Conservation (phyloP, 768 basidiomycete genomes). For the Auriscalpium orientale region DNA sequence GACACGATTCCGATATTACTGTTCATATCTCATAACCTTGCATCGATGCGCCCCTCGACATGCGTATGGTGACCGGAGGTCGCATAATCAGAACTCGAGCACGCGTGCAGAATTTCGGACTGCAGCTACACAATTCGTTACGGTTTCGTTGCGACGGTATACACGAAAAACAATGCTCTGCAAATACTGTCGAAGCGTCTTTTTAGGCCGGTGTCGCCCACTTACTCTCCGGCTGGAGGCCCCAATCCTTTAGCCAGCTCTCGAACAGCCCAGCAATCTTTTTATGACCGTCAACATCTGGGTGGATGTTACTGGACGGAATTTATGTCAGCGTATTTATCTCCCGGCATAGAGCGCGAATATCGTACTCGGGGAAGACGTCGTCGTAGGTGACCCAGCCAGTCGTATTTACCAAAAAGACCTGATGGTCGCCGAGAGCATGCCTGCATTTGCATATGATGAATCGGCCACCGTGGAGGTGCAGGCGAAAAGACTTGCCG, state of each 20-base stretch:
- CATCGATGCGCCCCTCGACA: too few relatives aligned
- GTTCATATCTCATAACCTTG: too few relatives aligned
- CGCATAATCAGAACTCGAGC: too few relatives aligned
- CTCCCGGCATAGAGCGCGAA: too few relatives aligned
- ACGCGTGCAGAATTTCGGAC: too few relatives aligned
- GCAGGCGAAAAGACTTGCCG: conserved; percentile 20
- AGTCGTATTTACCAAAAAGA: conserved; percentile 48
- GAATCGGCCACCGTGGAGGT: neutral
- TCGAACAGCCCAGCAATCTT: conserved; percentile 42
- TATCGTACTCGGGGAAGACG: conserved; percentile 37
- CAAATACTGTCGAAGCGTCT: neutral
- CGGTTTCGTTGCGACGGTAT: too few relatives aligned
- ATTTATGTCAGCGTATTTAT: neutral
- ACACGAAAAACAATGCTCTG: too few relatives aligned
- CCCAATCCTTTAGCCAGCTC: conserved; percentile 40
- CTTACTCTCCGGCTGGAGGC: conserved; percentile 24
- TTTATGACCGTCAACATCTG: conserved; percentile 37
- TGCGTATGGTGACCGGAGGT: too few relatives aligned
- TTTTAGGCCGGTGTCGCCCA: conserved; percentile 9
- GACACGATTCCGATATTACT: too few relatives aligned
- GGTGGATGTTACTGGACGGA: conserved; percentile 37
- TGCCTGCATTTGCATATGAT: conserved; percentile 21
- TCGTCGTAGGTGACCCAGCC: conserved; percentile 47
- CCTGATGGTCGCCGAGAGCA: conserved; percentile 36
- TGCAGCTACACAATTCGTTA: too few relatives aligned